Base-by-base conservation (phyloP, 371 early-diverging fungal genomes). In the Thermomucor indicae-seudaticae region DNA sequence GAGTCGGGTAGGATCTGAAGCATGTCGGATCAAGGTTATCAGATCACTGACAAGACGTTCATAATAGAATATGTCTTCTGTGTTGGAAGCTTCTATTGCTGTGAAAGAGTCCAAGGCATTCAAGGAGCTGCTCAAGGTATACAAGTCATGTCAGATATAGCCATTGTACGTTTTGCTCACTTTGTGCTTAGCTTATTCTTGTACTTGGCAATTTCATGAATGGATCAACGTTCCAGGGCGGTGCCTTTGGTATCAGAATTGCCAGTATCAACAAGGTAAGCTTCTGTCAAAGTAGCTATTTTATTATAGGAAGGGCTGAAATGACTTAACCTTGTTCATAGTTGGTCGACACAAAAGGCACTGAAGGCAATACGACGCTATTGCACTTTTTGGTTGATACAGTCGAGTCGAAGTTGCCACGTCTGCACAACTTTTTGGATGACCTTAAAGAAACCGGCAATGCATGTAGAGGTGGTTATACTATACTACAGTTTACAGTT, bases 201-300 rank as follows among this genome's bases (percentile, higher is more conserved):
- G 80, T 89, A 47, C 65, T 95, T 2, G 95, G 96, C 38, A 96
- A 96, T 67, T 94, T 83, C 58, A 89, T 96, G 85, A 96, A 96
- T 63, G 89, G 90, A 8, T 78, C 86, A 0, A 84, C 85, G 2
- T 88, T 91, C 69, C 88, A 89, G 51, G 95, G 96, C 37, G 89
- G 91, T 4, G 93, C 93, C 0, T 92, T 88, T 74, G 96, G 95
- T 39, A 92, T 95, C 62, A 85, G 85, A 55, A 90, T 95, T 53
- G 78, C 82, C 7, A 91, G 90, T 65, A 81, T 96, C 38, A 91
- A 90, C 58, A 89, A 88, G 72, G 84, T 86, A 66, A 45, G 31
- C 6, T 46, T 24, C 11, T 22, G 7, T 24, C 3, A 25, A 30
- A 4, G 39, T 14, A 24, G 1, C 3, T 41, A 19, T 41, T 16